phyloP scores from a whole-genome alignment of 2,329 filamentous ascomycete species.

The Paracoccidioides brasiliensis region DNA sequence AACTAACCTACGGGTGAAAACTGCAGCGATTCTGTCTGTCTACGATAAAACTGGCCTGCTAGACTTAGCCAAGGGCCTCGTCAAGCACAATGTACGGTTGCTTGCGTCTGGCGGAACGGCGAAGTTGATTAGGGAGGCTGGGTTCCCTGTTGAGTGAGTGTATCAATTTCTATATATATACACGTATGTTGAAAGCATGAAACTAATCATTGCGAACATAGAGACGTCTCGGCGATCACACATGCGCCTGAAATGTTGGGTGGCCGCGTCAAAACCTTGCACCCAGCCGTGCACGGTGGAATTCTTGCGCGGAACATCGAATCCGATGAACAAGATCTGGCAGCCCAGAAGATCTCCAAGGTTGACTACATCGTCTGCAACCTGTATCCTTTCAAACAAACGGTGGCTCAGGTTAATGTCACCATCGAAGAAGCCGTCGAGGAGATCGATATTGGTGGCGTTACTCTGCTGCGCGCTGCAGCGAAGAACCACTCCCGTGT shows the following conservation, averaged over 20 bases:
- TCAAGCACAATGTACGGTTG: conserved; percentile 79
- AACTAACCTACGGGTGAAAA: background rate
- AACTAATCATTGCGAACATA: conserved; percentile 24
- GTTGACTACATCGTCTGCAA: conserved; percentile 97
- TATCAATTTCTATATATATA: background rate
- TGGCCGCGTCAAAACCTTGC: conserved; percentile 86
- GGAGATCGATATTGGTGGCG: conserved; percentile 96
- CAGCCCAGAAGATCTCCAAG: conserved; percentile 87
- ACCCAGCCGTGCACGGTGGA: conserved; percentile 72
- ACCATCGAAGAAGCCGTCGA: conserved; percentile 94
- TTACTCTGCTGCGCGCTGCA: conserved; percentile 88
- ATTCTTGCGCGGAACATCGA: conserved; percentile 91
- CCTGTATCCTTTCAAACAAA: conserved; percentile 98
- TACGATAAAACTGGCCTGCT: conserved; percentile 96
- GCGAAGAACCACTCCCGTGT: conserved; percentile 97
- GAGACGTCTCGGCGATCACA: conserved; percentile 95
- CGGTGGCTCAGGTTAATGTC: conserved; percentile 90
- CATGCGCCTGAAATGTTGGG: conserved; percentile 94
- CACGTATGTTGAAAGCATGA: too few species aligned
- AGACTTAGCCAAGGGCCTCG: conserved; percentile 80
- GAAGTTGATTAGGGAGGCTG: conserved; percentile 91
- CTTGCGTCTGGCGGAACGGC: conserved; percentile 91
- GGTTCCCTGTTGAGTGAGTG: conserved; percentile 82
- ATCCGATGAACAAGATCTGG: conserved; percentile 92
- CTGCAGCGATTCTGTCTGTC: conserved; percentile 78